A percentile compares a stretch with the other conserved stretches of the same genome.
Conservation (phyloP, 2,329 filamentous ascomycete species). For the Monilinia laxa region DNA sequence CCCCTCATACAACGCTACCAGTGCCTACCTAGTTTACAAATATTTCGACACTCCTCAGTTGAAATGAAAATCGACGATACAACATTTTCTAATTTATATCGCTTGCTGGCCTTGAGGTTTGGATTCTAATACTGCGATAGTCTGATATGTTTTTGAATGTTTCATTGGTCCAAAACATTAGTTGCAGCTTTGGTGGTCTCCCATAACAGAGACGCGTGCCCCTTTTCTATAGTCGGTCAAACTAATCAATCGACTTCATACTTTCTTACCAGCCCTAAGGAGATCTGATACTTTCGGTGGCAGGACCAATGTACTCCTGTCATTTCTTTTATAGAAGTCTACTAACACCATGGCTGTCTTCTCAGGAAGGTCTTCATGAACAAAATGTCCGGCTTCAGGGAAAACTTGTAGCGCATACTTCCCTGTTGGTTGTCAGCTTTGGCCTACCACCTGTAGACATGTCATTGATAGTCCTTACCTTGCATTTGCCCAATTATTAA, state of each 20-base stretch:
- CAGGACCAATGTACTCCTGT: slow-evolving; percentile 77
- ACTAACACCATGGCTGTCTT: slow-evolving; percentile 82
- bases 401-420: slow-evolving; percentile 97
- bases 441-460: not conserved
- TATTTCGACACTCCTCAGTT: no score
- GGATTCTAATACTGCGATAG: no score
- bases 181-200: no score
- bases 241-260: slow-evolving; percentile 37
- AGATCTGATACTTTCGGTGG: slow-evolving; percentile 88
- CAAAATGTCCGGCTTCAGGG: slow-evolving; percentile 92
- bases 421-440: slow-evolving; percentile 47
- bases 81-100: no score
- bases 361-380: slow-evolving; percentile 91
- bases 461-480: slow-evolving; percentile 53
- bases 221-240: not conserved
- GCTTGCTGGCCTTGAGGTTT: no score
- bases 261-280: slow-evolving; percentile 59
- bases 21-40: no score
- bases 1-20: not conserved
- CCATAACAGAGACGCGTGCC: not conserved
- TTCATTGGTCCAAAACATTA: no score
- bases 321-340: slow-evolving; percentile 91
- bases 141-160: no score
- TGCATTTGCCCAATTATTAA: slow-evolving; percentile 97
- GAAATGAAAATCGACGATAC: no score